Evolutionary conservation across 208 protist species (phyloP), one percentile per base, ranked within the genome.

Genomic region (Trypanosomatidae sp.): DNA sequence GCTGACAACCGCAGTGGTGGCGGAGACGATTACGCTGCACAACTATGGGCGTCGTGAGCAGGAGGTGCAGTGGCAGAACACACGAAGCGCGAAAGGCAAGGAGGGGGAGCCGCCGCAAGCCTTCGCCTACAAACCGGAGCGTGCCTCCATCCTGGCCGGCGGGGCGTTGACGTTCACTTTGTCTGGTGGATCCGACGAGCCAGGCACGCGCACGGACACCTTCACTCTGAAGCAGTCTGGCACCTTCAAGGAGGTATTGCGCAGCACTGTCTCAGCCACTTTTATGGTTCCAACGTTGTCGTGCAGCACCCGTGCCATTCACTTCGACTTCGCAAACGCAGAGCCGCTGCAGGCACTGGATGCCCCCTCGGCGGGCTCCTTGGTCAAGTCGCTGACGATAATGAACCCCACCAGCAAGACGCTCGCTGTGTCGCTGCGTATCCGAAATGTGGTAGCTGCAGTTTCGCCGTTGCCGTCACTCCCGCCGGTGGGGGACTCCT

Each of bases 21-120:
- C 70, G 44, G 77, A 85, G 33, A 66, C 77, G 25, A 75, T 99
- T 41, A 74, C 81, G 8, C 69, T 99, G 17, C 68, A 87, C 50
- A 99, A 99, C 87, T 80, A 93, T 41, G 97, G 98, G 5, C 83
- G 91, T 33, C 85, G 89, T 62, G 74, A 91, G 39, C 90, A 97
- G 74, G 88, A 96, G 50, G 81, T 99, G 39, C 83, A 91, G 71
- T 99, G 97, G 97, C 87, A 87, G 44, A 90, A 91, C 62, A 58
- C 82, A 28, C 88, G 91, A 49, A 81, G 86, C 52, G 73, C 43
- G 15, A 89, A 93, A 74, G 75, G 76, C 7, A 96, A 95, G 76
- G 84, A 91, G 22, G 87, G 89, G 6, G 82, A 88, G 53, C 73
- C 76, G 39, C 88, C 91, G 19, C 76, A 87, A 58, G 79, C 91